Conservation (phyloP, 495 filamentous ascomycete species). For the Xylaria scruposa region DNA sequence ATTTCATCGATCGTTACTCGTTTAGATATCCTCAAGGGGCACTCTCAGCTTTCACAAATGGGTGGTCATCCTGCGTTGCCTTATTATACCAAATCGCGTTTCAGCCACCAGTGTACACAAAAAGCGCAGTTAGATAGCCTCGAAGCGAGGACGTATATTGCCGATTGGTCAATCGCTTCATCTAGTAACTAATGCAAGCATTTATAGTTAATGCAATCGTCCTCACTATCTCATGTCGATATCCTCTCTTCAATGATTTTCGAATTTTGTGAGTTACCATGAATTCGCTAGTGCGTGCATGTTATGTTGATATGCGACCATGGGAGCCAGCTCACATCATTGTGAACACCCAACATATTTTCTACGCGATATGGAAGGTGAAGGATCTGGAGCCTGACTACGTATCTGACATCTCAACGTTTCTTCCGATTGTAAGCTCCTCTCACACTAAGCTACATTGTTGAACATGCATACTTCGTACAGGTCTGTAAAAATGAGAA, state of each 20-base stretch:
- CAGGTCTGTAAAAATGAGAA: too few relatives aligned
- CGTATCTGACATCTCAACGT: not conserved
- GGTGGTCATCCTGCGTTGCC: slow-evolving; percentile 12
- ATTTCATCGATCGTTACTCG: slow-evolving; percentile 24
- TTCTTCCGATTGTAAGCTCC: not conserved
- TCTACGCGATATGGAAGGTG: not conserved
- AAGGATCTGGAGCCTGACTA: not conserved
- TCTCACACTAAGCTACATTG: not conserved
- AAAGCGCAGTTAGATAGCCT: slow-evolving; percentile 40
- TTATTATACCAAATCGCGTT: slow-evolving; percentile 21
- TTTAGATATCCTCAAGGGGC: slow-evolving; percentile 22
- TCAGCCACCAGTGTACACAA: slow-evolving; percentile 36
- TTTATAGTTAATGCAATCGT: not conserved
- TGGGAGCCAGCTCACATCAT: too few relatives aligned
- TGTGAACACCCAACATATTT: too few relatives aligned
- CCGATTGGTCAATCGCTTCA: slow-evolving; percentile 21
- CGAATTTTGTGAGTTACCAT: not conserved
- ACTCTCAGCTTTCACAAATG: not conserved
- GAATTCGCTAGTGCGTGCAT: not conserved
- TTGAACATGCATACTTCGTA: too few relatives aligned
- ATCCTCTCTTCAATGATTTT: not conserved
- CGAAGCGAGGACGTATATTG: slow-evolving; percentile 34
- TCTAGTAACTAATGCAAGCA: slow-evolving; percentile 25
- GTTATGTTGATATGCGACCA: too few relatives aligned
- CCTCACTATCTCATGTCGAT: not conserved